Evolutionary conservation across 1,284 basidiomycete genomes (phyloP).

Genomic region (Schizophyllum amplum): DNA sequence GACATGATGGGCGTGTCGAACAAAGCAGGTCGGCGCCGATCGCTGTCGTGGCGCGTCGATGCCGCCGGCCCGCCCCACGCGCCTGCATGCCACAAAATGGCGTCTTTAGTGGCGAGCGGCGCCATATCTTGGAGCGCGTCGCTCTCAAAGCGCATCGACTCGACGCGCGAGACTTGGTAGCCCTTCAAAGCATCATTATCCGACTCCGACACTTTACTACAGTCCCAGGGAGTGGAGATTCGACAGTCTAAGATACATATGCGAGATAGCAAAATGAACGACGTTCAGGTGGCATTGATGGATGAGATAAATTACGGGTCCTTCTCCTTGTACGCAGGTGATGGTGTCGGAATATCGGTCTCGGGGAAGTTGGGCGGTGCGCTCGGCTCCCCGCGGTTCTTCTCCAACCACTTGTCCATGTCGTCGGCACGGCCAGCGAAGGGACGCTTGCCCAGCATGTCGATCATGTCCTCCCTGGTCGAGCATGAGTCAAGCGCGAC

Average conservation of each 20-base stretch:
- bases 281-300: no score
- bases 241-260: not conserved
- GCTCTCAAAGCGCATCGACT: no score
- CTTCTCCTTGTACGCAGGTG: not conserved
- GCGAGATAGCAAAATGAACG: not conserved
- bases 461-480: slow-evolving; percentile 73
- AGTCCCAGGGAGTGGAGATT: not conserved
- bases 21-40: not conserved
- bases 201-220: not conserved
- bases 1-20: not conserved
- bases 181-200: not conserved
- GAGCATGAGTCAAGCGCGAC: slow-evolving; percentile 2
- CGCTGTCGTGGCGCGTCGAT: not conserved
- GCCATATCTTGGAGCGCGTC: no score
- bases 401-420: slow-evolving; percentile 91
- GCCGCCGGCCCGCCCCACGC: not conserved
- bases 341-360: not conserved
- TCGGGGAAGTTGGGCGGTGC: slow-evolving; percentile 32
- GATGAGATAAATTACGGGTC: not conserved
- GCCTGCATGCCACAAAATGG: no score
- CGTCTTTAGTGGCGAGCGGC: no score
- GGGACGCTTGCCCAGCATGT: slow-evolving; percentile 77
- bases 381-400: slow-evolving; percentile 50
- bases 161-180: not conserved
- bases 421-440: slow-evolving; percentile 77